Percentiles rank a stretch among this genome's conserved stretches.
phyloP scores from a whole-genome alignment of 2,329 filamentous ascomycete genomes.

The Neofusicoccum umdonicola region DNA sequence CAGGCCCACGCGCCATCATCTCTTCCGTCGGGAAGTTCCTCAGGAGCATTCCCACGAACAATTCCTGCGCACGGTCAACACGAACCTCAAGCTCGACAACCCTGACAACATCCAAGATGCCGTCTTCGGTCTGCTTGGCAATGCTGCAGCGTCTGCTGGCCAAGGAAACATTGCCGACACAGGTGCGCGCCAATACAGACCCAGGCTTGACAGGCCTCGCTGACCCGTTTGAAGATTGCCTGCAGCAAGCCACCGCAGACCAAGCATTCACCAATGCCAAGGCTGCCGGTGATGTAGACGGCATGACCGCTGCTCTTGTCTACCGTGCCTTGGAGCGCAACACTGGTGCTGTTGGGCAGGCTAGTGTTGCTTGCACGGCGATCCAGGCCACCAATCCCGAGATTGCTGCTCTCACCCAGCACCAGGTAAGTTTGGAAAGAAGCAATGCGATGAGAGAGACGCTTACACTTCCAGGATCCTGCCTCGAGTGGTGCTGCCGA shows the following conservation, averaged over 20 bases:
- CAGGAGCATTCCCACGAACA: slow-evolving; percentile 57
- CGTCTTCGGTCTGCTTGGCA: slow-evolving; percentile 55
- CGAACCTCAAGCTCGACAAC: slow-evolving; percentile 47
- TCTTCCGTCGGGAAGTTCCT: slow-evolving; percentile 51
- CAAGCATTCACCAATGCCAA: slow-evolving; percentile 62
- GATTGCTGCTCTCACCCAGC: slow-evolving; percentile 62
- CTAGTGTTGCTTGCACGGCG: slow-evolving; percentile 56
- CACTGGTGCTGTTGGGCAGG: slow-evolving; percentile 56
- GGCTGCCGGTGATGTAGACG: slow-evolving; percentile 50
- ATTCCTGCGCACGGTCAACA: slow-evolving; percentile 47
- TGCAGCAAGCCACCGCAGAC: slow-evolving; percentile 58
- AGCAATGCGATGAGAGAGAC: too few species aligned
- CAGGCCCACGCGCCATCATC: slow-evolving; percentile 22
- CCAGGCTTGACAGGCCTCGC: background rate
- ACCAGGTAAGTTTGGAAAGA: slow-evolving; percentile 44
- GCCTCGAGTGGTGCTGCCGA: slow-evolving; percentile 56
- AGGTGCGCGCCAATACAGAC: slow-evolving; percentile 22
- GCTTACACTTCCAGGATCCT: slow-evolving; percentile 47
- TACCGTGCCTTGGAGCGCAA: slow-evolving; percentile 60
- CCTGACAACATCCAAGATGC: slow-evolving; percentile 49
- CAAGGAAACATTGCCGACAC: slow-evolving; percentile 50
- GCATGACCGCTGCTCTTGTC: slow-evolving; percentile 55
- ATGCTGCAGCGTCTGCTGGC: slow-evolving; percentile 50
- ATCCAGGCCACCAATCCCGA: slow-evolving; percentile 61
- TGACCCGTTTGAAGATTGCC: slow-evolving; percentile 45